A percentile compares a stretch with the other conserved stretches of the same genome.
phyloP scores from a whole-genome alignment of 2,329 filamentous ascomycete species.

The Fusarium sacchari region DNA sequence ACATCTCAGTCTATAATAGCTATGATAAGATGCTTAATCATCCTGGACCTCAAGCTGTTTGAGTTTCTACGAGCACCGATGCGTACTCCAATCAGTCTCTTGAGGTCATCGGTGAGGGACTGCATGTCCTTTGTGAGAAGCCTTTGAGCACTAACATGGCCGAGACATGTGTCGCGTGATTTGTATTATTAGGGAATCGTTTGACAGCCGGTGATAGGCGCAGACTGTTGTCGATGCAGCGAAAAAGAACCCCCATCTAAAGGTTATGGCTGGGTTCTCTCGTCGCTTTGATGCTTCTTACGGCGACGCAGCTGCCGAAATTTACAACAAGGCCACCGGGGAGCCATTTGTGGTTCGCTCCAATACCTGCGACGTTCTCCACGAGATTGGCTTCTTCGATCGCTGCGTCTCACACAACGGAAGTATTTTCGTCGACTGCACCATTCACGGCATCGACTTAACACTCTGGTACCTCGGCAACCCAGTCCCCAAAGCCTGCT shows the following conservation, averaged over 20 bases:
- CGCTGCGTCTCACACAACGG: slow-evolving; percentile 71
- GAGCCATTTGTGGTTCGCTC: slow-evolving; percentile 68
- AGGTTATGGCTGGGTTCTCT: slow-evolving; percentile 63
- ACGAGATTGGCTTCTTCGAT: slow-evolving; percentile 74
- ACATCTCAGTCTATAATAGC: slow-evolving; percentile 16
- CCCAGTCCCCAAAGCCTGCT: slow-evolving; percentile 20
- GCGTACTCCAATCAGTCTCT: slow-evolving; percentile 27
- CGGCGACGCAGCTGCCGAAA: slow-evolving; percentile 64
- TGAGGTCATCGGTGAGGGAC: slow-evolving; percentile 13
- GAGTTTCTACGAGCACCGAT: slow-evolving; percentile 31
- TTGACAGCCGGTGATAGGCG: slow-evolving; percentile 52
- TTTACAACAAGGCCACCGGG: slow-evolving; percentile 61
- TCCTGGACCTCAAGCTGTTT: slow-evolving; percentile 24
- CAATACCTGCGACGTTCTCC: slow-evolving; percentile 74
- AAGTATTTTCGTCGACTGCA: slow-evolving; percentile 76
- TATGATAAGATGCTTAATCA: slow-evolving; percentile 35
- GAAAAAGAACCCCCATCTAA: slow-evolving; percentile 64
- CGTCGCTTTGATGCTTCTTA: slow-evolving; percentile 70
- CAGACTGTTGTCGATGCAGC: slow-evolving; percentile 68
- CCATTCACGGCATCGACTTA: slow-evolving; percentile 70
- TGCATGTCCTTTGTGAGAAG: slow-evolving; percentile 37
- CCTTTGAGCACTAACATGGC: slow-evolving; percentile 51
- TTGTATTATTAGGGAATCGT: too few species aligned
- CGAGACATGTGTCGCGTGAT: slow-evolving; percentile 54
- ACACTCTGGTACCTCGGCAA: slow-evolving; percentile 45